These are phyloP conservation scores for Claviceps fusiformis DNA, from an alignment of 2,329 filamentous ascomycete genomes.

Conservation along the genomic window DNA sequence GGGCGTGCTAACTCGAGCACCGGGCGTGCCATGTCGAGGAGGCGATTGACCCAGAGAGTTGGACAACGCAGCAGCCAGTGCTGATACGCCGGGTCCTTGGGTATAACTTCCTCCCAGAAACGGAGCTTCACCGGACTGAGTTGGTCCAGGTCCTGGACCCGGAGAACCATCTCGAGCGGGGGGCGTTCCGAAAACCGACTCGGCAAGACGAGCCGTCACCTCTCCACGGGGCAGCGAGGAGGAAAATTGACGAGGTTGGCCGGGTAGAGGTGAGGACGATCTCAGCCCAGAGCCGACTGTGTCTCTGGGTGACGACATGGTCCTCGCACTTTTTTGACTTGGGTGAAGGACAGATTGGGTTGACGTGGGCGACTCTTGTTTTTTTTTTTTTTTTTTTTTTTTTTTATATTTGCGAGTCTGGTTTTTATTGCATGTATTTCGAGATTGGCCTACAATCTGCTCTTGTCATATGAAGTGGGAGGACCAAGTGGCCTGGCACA, in stretches of 20 bases:
- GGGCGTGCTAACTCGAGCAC: conserved; percentile 46
- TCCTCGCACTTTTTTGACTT: not conserved
- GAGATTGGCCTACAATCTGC: not conserved
- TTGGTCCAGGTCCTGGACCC: conserved; percentile 11
- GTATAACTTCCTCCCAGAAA: conserved; percentile 50
- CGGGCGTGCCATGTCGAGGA: conserved; percentile 54
- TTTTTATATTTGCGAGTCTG: not conserved
- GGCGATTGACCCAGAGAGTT: conserved; percentile 58
- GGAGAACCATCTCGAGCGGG: conserved; percentile 24
- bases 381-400: too few relatives aligned
- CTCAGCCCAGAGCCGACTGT: conserved; percentile 23
- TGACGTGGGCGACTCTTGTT: not conserved
- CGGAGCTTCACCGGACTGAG: conserved; percentile 39
- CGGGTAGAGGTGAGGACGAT: conserved; percentile 35
- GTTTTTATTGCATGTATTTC: conserved; percentile 1
- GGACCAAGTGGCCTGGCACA: not conserved
- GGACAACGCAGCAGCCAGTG: conserved; percentile 75
- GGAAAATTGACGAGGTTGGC: conserved; percentile 31
- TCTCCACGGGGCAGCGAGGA: conserved; percentile 44
- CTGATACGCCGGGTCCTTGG: conserved; percentile 71
- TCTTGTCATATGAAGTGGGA: not conserved
- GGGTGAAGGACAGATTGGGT: not conserved
- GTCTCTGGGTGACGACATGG: conserved; percentile 26
- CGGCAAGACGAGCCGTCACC: conserved; percentile 47
- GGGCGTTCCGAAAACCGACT: conserved; percentile 34